These are phyloP conservation scores for Clathrospora elynae DNA, from an alignment of 2,329 filamentous ascomycete genomes.

Conservation along the genomic window DNA sequence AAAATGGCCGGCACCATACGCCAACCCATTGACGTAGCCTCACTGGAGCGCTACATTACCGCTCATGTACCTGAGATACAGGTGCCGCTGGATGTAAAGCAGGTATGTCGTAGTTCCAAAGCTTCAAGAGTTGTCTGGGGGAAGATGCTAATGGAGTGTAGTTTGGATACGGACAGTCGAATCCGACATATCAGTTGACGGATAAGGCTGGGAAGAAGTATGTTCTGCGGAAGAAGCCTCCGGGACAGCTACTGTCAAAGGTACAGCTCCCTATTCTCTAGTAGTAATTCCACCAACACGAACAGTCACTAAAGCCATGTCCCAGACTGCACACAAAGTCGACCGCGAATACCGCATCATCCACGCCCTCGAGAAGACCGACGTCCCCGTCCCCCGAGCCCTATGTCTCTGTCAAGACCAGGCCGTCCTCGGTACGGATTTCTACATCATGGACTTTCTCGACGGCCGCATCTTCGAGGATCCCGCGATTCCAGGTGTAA, in stretches of 20 bases:
- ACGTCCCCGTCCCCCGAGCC: slow-evolving; percentile 83
- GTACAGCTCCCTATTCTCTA: slow-evolving; percentile 6
- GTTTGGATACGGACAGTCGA: slow-evolving; percentile 97
- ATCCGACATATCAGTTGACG: slow-evolving; percentile 93
- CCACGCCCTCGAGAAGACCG: slow-evolving; percentile 75
- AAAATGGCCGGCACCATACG: slow-evolving; percentile 83
- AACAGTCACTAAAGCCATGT: neutral
- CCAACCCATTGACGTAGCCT: slow-evolving; percentile 83
- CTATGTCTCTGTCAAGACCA: slow-evolving; percentile 86
- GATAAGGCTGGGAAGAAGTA: slow-evolving; percentile 71
- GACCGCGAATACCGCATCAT: slow-evolving; percentile 95
- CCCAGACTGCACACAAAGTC: slow-evolving; percentile 86
- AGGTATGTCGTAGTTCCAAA: slow-evolving; percentile 59
- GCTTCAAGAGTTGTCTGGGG: neutral
- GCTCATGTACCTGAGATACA: slow-evolving; percentile 81
- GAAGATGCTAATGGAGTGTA: slow-evolving; percentile 47
- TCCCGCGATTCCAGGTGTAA: slow-evolving; percentile 75
- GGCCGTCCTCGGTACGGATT: slow-evolving; percentile 80
- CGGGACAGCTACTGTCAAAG: slow-evolving; percentile 82
- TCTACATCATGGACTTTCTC: slow-evolving; percentile 97
- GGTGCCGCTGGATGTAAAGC: slow-evolving; percentile 83
- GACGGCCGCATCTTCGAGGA: slow-evolving; percentile 94
- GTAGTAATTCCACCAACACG: neutral
- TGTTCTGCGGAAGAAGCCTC: slow-evolving; percentile 96
- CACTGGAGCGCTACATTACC: slow-evolving; percentile 78